These are phyloP conservation scores for Diplotaxis tenuifolia DNA, from an alignment of 345 rosid genomes.

Conservation along the genomic window DNA sequence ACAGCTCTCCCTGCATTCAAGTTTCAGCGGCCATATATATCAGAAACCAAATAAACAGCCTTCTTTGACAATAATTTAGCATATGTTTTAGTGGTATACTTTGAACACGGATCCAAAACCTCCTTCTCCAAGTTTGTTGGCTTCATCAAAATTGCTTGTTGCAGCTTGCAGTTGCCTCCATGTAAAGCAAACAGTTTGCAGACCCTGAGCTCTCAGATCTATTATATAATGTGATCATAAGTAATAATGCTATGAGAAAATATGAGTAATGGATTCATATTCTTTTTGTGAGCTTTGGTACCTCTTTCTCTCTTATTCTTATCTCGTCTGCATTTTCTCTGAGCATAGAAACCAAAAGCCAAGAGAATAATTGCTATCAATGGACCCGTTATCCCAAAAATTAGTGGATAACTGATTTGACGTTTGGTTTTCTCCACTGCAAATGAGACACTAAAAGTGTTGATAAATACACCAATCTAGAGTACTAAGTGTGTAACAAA, in stretches of 20 bases:
- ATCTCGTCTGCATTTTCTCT: slow-evolving; percentile 16
- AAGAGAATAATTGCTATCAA: slow-evolving; percentile 1
- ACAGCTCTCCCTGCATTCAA: neutral
- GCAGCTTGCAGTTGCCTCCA: slow-evolving; percentile 29
- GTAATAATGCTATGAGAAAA: too few relatives aligned
- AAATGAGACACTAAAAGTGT: neutral
- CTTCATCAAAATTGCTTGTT: slow-evolving; percentile 26
- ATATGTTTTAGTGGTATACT: neutral
- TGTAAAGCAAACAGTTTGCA: slow-evolving; percentile 18
- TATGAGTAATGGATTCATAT: neutral
- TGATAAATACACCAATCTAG: neutral
- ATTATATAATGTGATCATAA: neutral
- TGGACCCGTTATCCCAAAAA: neutral
- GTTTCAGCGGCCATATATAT: neutral
- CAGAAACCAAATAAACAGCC: neutral
- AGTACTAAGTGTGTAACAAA: neutral
- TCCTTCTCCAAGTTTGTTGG: slow-evolving; percentile 38
- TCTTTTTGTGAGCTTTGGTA: neutral
- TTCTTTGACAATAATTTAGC: neutral
- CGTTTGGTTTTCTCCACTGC: slow-evolving; percentile 12
- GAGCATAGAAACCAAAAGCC: slow-evolving; percentile 33
- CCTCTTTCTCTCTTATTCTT: neutral
- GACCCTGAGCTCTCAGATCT: slow-evolving; percentile 9
- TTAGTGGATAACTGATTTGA: neutral
- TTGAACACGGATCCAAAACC: slow-evolving; percentile 34